Evolutionary conservation across 106 monocot species (phyloP), one percentile per base, ranked within the genome.

Genomic region (Allium sativum): DNA sequence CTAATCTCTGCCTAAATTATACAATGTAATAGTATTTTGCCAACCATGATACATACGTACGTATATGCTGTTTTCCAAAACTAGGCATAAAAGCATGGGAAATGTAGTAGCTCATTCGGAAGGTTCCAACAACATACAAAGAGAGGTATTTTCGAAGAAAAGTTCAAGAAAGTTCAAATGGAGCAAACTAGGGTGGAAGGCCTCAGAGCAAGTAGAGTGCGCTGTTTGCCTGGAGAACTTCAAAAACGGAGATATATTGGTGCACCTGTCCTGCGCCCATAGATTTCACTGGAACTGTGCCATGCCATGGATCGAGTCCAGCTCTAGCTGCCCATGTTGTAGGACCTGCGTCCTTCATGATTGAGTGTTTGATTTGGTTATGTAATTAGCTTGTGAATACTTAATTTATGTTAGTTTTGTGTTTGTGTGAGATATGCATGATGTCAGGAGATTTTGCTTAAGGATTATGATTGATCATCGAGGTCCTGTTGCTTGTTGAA

Each of bases 161-260:
- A 59, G 64, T 12, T 52, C 47, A 44, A 68, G 69, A 46, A 74
- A 62, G 54, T 65, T 72, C 42, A 55, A 67, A 0, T 77, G 80
- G 80, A 73, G 53, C 12, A 75, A 56, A 66, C 22, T 70, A 67
- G 67, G 77, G 18, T 76, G 71, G 77, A 70, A 65, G 50, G 63
- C 64, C 7, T 47, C 52, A 42, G 80, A 75, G 58, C 67, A 80
- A 21, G 63, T 64, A 18, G 87, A 80, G n/a, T 88, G 87, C 61
- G 79, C 64, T 40, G 72, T 88, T 0, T 88, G 87, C 69, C 48
- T 88, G 17, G 87, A 88, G 9, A 83, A 77, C 48, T 88, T 83
- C 72, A 68, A 20, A 65, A 50, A 22, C 0, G 87, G 87, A n/a
- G 87, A 88, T 19, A 21, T 66, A 9, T 60, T 88, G 44, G 56